Base-by-base conservation (phyloP, 2,329 filamentous ascomycete genomes). In the Chlorencoelia australis region DNA sequence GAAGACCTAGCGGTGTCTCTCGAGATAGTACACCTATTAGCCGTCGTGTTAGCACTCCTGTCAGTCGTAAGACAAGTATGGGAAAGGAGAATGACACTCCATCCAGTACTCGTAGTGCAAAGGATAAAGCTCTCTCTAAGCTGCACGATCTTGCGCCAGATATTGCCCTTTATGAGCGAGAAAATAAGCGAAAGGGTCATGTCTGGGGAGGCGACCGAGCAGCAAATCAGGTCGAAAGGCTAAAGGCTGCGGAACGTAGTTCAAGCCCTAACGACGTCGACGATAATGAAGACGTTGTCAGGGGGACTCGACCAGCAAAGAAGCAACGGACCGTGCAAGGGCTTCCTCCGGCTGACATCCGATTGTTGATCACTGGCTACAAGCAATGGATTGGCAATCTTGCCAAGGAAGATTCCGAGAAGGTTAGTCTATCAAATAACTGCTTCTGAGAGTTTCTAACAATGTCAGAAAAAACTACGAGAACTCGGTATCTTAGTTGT, bases 111-210 rank as follows among this genome's bases (percentile, higher is more conserved):
- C 78, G 79, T 17, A 84, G 83, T 46, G 89, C 91, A 10, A 98
- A 96, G 57, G 78, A 82, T 26, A 81, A 82, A 53, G 91, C 91
- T 9, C 64, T 81, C n/a, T 74, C 78, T 21, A 78, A 75, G 45
- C 63, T 96, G 6, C 84, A 91, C 36, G 72, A 75, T 22, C 67
- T 89, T 39, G 87, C 84, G 1, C 73, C 80, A 1, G 91, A 98
- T 54, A 87, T 96, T 52, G 81, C 80, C 2, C 65, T 93, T 20
- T 98, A 91, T 53, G 82, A 96, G 54, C 94, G 91, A 56, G 91
- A 98, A 62, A 86, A 75, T 65, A 95, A 94, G 63, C 77, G 91
- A 56, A 43, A 75, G 65, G 33, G 65, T 56, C 3, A 40, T 30
- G 65, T 69, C 0, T 80, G 74, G 67, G 75, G 76, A 16, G 75